Evolutionary conservation across 2,329 filamentous ascomycete genomes (phyloP), one percentile per base, ranked within the genome.

Genomic region (Exophiala calicioides): DNA sequence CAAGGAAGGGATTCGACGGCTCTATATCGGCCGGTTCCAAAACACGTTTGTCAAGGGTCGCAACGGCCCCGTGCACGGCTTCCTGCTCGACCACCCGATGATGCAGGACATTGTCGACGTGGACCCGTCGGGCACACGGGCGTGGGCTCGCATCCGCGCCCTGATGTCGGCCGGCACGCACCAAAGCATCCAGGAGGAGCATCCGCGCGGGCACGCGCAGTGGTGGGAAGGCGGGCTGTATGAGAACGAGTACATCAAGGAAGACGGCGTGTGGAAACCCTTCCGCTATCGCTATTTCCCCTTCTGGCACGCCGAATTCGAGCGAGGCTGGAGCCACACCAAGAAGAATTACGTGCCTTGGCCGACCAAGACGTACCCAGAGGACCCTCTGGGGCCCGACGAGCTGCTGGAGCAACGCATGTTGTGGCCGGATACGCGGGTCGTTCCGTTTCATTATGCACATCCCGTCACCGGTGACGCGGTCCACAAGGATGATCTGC

Each of bases 151-250:
- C 20, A 77, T 79, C 68, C 72, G 77, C 18, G 71, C 75, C 16
- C 67, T 80, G 55, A 80, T 80, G 77, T 71, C 72, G 32, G 76
- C 76, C 0, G 76, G 77, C 38, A 76, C 74, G 21, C 77, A 80
- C 61, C 65, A 75, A 56, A 73, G 68, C 47, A 70, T 79, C 57
- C 67, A 70, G 35, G 70, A 74, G 32, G 67, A 65, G 6, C 75
- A 79, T 54, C 76, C 76, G 4, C 70, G 75, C 8, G 77, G 76
- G 2, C 69, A 76, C 36, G 67, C 72, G 8, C 77, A 80, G 59
- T 80, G 77, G 77, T 80, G 75, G 73, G 77, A 80, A 60, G 76
- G 77, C 32, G 77, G 77, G 3, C 61, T 80, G 26, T 80, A 80
- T 61, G 76, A 80, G 62, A 80, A 80, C 57, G 76, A 80, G 59